A percentile compares a stretch with the other conserved stretches of the same genome.
phyloP scores from a whole-genome alignment of 306 rosid species.

The Cicer chorassanicum region DNA sequence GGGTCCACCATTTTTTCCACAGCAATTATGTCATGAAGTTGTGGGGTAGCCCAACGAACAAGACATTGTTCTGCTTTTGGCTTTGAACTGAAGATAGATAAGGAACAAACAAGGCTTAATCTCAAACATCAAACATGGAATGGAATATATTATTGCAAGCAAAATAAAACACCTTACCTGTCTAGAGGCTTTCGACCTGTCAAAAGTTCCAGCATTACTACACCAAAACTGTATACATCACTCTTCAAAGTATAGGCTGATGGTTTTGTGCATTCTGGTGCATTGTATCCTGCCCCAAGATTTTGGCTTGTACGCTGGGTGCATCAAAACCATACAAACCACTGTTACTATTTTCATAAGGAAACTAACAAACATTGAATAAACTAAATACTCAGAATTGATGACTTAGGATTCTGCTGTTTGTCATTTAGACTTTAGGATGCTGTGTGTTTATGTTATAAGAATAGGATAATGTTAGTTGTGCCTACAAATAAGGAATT shows the following conservation, averaged over 20 bases:
- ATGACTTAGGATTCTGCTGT: too few species aligned
- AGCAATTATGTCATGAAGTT: slow-evolving; percentile 72
- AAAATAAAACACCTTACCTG: slow-evolving; percentile 49
- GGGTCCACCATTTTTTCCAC: slow-evolving; percentile 79
- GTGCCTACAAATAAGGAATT: too few species aligned
- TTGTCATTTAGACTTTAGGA: too few species aligned
- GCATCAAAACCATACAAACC: neutral
- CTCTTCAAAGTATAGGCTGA: slow-evolving; percentile 72
- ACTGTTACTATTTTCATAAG: neutral
- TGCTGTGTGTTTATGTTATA: too few species aligned
- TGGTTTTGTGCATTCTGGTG: slow-evolving; percentile 83
- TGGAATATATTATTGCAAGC: slow-evolving; percentile 30
- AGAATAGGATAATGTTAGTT: too few species aligned
- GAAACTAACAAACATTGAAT: too few species aligned
- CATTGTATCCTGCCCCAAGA: slow-evolving; percentile 80
- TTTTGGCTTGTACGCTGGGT: slow-evolving; percentile 69
- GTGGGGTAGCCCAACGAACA: slow-evolving; percentile 86
- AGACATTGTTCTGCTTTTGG: slow-evolving; percentile 68
- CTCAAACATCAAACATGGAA: slow-evolving; percentile 21
- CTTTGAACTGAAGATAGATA: slow-evolving; percentile 56
- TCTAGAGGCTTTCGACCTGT: slow-evolving; percentile 88
- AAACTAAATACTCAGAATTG: too few species aligned
- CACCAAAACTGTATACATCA: slow-evolving; percentile 87
- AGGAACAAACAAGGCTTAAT: neutral
- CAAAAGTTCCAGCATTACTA: slow-evolving; percentile 86